phyloP scores from a whole-genome alignment of 495 filamentous ascomycete species.

The Penicillium odoratum region DNA sequence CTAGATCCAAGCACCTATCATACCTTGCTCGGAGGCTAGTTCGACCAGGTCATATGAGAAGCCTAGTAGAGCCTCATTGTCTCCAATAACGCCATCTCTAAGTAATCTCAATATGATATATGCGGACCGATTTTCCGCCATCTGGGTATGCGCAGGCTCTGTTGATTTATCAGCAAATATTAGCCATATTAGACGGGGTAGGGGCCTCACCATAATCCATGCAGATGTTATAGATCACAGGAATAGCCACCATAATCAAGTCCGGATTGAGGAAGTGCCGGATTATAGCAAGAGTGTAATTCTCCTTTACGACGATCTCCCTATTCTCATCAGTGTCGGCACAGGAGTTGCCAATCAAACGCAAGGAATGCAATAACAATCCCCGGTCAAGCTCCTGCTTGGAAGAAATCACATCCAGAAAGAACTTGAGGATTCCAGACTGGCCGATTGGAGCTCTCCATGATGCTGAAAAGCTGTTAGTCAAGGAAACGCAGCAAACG shows the following conservation, averaged over 20 bases:
- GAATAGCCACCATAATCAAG: conserved; percentile 57
- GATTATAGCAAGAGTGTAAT: conserved; percentile 58
- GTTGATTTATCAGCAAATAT: conserved; percentile 13
- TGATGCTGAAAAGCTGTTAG: conserved; percentile 40
- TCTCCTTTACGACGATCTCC: conserved; percentile 59
- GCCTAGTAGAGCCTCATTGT: conserved; percentile 35
- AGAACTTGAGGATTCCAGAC: conserved; percentile 66
- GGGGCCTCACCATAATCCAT: conserved; percentile 65
- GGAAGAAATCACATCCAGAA: conserved; percentile 54
- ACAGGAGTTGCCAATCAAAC: conserved; percentile 77
- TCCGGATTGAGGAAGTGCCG: conserved; percentile 49
- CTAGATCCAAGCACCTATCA: not conserved
- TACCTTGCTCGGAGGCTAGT: conserved; percentile 44
- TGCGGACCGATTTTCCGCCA: conserved; percentile 56
- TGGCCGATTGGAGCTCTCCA: conserved; percentile 67
- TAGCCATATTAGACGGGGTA: not conserved
- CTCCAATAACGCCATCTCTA: conserved; percentile 31
- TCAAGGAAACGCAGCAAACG: not conserved
- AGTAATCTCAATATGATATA: conserved; percentile 43
- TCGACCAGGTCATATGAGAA: conserved; percentile 45
- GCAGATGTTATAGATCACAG: conserved; percentile 72
- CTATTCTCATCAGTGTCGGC: conserved; percentile 80
- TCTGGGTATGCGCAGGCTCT: conserved; percentile 60
- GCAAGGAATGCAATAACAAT: conserved; percentile 57
- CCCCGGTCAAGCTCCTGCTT: conserved; percentile 32